Base-by-base conservation (phyloP, 2,329 filamentous ascomycete genomes). In the Cladosporium sphaerospermum region DNA sequence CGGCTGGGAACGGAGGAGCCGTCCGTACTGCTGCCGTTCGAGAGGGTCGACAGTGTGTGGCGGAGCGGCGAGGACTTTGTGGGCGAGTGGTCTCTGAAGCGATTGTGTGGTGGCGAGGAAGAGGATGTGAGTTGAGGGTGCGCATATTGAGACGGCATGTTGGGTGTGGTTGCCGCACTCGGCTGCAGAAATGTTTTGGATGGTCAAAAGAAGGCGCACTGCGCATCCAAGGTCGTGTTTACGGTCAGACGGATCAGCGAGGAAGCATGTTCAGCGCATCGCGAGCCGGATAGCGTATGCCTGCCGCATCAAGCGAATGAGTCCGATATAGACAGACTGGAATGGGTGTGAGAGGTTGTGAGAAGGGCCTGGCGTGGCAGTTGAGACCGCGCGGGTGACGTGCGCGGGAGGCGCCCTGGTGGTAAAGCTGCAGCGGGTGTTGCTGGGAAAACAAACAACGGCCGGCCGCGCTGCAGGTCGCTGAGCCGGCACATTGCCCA, bases 61-160 rank as follows among this genome's bases (percentile, higher is more conserved):
- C 66, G 65, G 16, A 68, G 60, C 36, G 66, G 66, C 10, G 62
- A 65, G 19, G 61, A 62, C 55, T 68, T 68, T 51, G 60, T 64
- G 31, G 66, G 66, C 43, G 59, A 62, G 57, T 66, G 62, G 44
- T 65, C 62, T 18, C 62, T 61, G 34, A 63, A 65, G 19, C 63
- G 63, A 54, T 63, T 61, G 54, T 64, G 59, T 43, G 64, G 63
- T 45, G 65, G 65, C 43, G 64, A 66, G 13, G 61, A 64, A 23
- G 64, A 63, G 36, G 64, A 65, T 14, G 45, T 56, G 54, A 53
- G 51, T 33, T 53, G 45, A 14, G 36, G 51, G 18, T 53, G 50
- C 34, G 36, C 36, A 46, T 53, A 46, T 43, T 53, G 51, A 37
- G 51, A 47, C 40, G 48, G 39, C 48, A 51, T 51, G 28, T 51